Percentiles rank a stretch among this genome's conserved stretches.
These are phyloP conservation scores for Chlamydomonas incerta DNA, from an alignment of 139 green algal genomes.

Conservation along the genomic window DNA sequence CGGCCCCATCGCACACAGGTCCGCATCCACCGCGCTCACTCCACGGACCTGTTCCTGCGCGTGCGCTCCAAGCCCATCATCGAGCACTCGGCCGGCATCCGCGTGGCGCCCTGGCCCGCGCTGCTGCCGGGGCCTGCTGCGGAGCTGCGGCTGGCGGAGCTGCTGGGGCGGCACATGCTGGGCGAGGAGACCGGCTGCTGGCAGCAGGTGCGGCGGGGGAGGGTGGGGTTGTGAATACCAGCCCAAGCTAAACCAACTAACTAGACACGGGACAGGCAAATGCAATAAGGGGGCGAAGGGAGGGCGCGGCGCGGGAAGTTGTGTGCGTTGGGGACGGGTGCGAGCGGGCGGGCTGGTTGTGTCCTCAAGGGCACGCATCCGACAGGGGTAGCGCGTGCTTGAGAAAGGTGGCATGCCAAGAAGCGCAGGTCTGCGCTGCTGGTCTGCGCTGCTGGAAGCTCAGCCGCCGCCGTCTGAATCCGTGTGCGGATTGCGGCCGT, in stretches of 20 bases:
- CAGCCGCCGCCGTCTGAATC: background rate
- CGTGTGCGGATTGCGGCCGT: no score
- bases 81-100: conserved; percentile 74
- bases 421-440: background rate
- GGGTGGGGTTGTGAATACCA: no score
- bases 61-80: conserved; percentile 81
- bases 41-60: conserved; percentile 75
- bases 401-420: no score
- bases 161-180: conserved; percentile 46
- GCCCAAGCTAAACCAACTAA: no score
- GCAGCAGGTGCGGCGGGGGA: conserved; percentile 35
- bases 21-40: conserved; percentile 72
- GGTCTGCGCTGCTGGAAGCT: no score
- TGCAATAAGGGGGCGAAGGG: no score
- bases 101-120: conserved; percentile 72
- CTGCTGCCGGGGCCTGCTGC: background rate
- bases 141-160: background rate
- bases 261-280: no score
- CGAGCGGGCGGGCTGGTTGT: no score
- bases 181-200: conserved; percentile 51
- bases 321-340: no score
- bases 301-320: background rate
- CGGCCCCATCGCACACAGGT: conserved; percentile 45
- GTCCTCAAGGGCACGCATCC: no score
- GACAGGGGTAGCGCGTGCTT: no score